Conservation (phyloP, 495 filamentous ascomycete species). For the Lichenothelia convexa region DNA sequence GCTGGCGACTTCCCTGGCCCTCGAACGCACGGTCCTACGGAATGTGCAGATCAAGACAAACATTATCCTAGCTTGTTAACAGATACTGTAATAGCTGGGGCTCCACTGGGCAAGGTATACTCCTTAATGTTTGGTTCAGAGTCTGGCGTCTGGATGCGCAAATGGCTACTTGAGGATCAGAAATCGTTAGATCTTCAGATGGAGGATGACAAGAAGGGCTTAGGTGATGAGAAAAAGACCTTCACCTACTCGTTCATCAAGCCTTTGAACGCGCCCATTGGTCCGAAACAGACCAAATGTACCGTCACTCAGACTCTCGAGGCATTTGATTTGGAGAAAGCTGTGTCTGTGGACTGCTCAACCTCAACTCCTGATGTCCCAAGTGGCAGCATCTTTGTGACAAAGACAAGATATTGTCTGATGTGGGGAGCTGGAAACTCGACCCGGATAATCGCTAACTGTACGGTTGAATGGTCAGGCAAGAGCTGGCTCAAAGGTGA, state of each 20-base stretch:
- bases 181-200: conserved; percentile 75
- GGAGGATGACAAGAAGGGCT: conserved; percentile 59
- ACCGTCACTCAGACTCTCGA: conserved; percentile 72
- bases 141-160: conserved; percentile 61
- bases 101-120: conserved; percentile 85
- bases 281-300: conserved; percentile 90
- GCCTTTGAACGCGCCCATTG: conserved; percentile 64
- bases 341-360: conserved; percentile 43
- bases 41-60: conserved; percentile 52
- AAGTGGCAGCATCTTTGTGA: conserved; percentile 74
- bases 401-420: conserved; percentile 87
- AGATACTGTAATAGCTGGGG: conserved; percentile 71
- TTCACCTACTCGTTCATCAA: conserved; percentile 82
- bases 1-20: conserved; percentile 70
- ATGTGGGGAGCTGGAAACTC: conserved; percentile 74
- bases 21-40: conserved; percentile 62
- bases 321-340: conserved; percentile 68
- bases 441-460: conserved; percentile 69
- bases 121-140: conserved; percentile 66
- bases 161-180: conserved; percentile 70
- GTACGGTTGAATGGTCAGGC: conserved; percentile 84
- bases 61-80: conserved; percentile 75
- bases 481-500: conserved; percentile 97
- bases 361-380: conserved; percentile 94
- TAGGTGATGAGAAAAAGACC: conserved; percentile 51